phyloP scores from a whole-genome alignment of 2,329 filamentous ascomycete species.

The Colletotrichum magnum region DNA sequence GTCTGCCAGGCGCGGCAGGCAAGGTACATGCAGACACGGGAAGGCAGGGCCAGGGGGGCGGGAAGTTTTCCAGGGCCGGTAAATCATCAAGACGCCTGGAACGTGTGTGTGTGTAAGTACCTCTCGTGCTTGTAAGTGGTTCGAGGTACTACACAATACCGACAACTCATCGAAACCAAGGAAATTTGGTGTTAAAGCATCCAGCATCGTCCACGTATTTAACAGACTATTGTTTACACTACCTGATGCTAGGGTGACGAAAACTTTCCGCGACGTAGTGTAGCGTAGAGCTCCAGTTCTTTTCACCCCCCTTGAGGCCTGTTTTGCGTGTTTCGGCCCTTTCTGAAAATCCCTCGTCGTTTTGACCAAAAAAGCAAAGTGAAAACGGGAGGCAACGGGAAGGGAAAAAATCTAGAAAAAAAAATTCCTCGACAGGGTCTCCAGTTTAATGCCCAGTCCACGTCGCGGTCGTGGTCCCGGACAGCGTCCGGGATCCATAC shows the following conservation, averaged over 20 bases:
- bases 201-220: neutral
- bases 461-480: constrained; percentile 3
- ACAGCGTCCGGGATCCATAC: constrained; percentile 37
- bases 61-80: constrained; percentile 1
- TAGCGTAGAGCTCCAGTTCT: constrained; percentile 29
- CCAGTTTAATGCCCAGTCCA: constrained; percentile 39
- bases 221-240: neutral
- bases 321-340: constrained; percentile 35
- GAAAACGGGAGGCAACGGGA: neutral
- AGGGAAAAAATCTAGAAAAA: constrained; percentile 5
- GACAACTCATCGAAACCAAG: neutral
- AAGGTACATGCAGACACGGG: neutral
- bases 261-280: constrained; percentile 13
- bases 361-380: constrained; percentile 18
- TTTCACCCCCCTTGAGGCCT: neutral
- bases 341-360: constrained; percentile 2
- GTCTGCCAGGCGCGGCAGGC: neutral
- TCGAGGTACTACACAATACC: neutral
- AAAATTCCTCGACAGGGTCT: constrained; percentile 29
- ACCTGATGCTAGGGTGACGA: constrained; percentile 4
- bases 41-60: neutral
- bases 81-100: neutral
- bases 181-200: neutral
- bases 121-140: neutral
- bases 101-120: neutral